Conservation (phyloP, 371 early-diverging fungal species). For the Mortierella sp. region DNA sequence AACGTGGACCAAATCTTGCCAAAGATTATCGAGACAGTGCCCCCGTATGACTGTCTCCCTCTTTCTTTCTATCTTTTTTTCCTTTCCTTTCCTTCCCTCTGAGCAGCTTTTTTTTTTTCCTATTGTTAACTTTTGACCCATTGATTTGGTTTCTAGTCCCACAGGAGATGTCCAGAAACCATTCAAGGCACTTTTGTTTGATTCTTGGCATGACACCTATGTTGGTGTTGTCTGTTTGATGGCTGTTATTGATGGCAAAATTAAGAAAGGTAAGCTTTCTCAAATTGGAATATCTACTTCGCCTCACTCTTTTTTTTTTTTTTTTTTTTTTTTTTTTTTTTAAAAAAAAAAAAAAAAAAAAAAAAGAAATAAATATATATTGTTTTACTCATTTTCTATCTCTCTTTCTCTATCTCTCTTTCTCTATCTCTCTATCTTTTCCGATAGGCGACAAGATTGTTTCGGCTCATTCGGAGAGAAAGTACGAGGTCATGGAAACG, state of each 20-base stretch:
- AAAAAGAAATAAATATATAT: too few species aligned
- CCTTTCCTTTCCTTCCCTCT: too few species aligned
- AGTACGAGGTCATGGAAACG: constrained; percentile 92
- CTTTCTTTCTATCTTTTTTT: neutral
- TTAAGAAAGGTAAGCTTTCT: constrained; percentile 81
- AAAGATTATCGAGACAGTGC: constrained; percentile 81
- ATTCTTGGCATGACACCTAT: constrained; percentile 97
- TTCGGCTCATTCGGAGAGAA: constrained; percentile 76
- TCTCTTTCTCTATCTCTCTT: neutral
- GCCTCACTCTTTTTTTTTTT: too few species aligned
- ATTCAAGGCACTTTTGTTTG: constrained; percentile 90
- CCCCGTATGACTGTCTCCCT: constrained; percentile 62
- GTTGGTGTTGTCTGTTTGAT: constrained; percentile 95
- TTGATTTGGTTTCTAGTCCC: constrained; percentile 55
- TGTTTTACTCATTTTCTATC: too few species aligned
- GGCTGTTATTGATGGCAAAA: constrained; percentile 85
- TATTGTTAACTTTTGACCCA: neutral
- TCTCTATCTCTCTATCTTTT: neutral
- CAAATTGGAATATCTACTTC: too few species aligned
- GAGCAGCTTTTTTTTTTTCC: neutral
- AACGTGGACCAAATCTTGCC: constrained; percentile 83
- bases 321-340: neutral
- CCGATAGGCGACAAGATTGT: constrained; percentile 85
- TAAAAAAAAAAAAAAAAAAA: neutral
- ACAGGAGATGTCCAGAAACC: constrained; percentile 68